A percentile compares a stretch with the other conserved stretches of the same genome.
These are phyloP conservation scores for Cryptosporidium ubiquitum DNA, from an alignment of 169 alveolate species.

Conservation along the genomic window DNA sequence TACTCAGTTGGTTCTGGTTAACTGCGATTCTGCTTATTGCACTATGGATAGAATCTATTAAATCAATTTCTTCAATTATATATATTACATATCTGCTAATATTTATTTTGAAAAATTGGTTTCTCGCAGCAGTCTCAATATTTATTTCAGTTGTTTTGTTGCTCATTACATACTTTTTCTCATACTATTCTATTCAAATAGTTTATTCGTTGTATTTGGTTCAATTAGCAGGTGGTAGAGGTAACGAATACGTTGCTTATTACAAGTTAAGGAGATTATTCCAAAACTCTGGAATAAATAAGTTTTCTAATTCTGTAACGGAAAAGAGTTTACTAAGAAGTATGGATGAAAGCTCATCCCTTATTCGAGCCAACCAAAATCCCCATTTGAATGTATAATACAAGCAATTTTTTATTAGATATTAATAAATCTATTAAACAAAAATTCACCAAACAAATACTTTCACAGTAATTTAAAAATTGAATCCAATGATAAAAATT, in stretches of 20 bases:
- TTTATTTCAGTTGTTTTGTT: slow-evolving; percentile 5
- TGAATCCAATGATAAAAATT: too few relatives aligned
- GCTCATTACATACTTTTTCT: not conserved
- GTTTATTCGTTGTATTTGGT: slow-evolving; percentile 65
- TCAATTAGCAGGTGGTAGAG: slow-evolving; percentile 75
- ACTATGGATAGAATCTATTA: slow-evolving; percentile 51
- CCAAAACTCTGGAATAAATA: not conserved
- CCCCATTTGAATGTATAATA: not conserved
- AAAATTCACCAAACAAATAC: not conserved
- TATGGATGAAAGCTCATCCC: slow-evolving; percentile 4
- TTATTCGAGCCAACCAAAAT: slow-evolving; percentile 23
- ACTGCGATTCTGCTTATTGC: slow-evolving; percentile 32
- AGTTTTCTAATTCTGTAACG: not conserved
- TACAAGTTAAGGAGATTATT: slow-evolving; percentile 39
- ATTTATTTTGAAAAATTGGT: slow-evolving; percentile 4
- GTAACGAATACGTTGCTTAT: slow-evolving; percentile 51
- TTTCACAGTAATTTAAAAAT: too few relatives aligned
- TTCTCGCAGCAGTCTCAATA: not conserved
- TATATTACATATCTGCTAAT: slow-evolving; percentile 15
- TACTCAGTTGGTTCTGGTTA: slow-evolving; percentile 41
- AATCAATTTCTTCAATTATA: slow-evolving; percentile 6
- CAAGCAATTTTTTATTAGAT: not conserved
- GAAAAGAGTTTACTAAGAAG: not conserved
- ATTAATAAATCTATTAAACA: too few relatives aligned
- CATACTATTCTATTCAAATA: slow-evolving; percentile 42